Percentiles rank a stretch among this genome's conserved stretches.
Conservation (phyloP, 306 rosid species). For the Casuarina glauca region DNA sequence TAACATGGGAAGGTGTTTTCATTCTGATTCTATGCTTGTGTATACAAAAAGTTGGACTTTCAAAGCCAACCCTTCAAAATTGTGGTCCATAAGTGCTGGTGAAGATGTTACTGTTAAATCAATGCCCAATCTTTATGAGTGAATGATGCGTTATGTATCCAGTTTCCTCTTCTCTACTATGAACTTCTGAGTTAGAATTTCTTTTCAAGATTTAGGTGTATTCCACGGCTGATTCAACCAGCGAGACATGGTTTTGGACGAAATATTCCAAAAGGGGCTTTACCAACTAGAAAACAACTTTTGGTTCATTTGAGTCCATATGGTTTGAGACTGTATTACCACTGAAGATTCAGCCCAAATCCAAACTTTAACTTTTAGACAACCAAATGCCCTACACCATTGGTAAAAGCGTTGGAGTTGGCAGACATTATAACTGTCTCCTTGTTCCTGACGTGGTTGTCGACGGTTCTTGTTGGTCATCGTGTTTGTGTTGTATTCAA, state of each 20-base stretch:
- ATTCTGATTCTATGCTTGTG: conserved; percentile 20
- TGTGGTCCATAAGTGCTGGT: background rate
- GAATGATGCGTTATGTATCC: background rate
- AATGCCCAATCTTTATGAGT: background rate
- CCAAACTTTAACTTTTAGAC: too few relatives aligned
- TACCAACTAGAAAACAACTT: too few relatives aligned
- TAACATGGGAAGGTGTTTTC: background rate
- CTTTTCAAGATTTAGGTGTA: background rate
- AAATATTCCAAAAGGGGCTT: background rate
- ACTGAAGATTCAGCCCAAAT: too few relatives aligned
- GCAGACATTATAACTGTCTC: too few relatives aligned
- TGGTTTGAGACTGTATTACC: too few relatives aligned
- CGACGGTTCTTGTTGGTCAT: too few relatives aligned
- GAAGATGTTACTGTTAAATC: conserved; percentile 1
- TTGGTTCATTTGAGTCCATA: too few relatives aligned
- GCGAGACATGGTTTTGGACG: background rate
- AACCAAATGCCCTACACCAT: too few relatives aligned
- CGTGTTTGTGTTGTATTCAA: too few relatives aligned
- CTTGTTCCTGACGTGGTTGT: too few relatives aligned
- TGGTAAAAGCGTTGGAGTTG: too few relatives aligned
- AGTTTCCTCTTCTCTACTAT: background rate
- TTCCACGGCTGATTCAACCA: background rate
- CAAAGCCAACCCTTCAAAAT: background rate
- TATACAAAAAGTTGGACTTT: conserved; percentile 17
- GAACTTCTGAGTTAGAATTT: background rate